Base-by-base conservation (phyloP, 768 basidiomycete species). In the Strobilomyces confusus region DNA sequence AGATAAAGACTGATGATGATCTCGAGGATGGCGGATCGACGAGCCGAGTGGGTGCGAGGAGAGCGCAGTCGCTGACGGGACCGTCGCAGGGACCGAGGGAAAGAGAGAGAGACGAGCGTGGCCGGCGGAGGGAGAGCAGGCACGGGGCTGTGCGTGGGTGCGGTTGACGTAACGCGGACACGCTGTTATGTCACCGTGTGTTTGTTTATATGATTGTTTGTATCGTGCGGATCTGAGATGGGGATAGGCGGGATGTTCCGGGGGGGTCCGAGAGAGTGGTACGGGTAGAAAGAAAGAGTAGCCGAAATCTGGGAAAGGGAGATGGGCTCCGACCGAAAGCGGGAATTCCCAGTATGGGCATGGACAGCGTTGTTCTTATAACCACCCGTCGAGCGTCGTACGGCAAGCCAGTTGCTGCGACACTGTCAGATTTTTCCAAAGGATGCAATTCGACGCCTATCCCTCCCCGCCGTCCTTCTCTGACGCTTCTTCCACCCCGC, bases 401-500 rank as follows among this genome's bases (percentile, higher is more conserved):
- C 38, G 56, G 48, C 42, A 64, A 45, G 49, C 44, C 51, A 57
- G 45, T 55, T 51, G 61, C 61, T 61, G 67, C 54, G 58, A 55
- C 60, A 58, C 59, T 62, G 56, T 48, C 44, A 56, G 52, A 58
- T 22, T 51, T 49, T 49, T 40, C 43, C 41, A 41, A 26, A 45
- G 20, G 56, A 78, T 78, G 77, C 77, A 79, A 64, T 87, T 85
- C 69, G 83, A 86, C 73, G 69, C 74, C 8, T 86, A 83, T 70
- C 72, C 80, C 47, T 77, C 70, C 32, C 66, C 67, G 37, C 62
- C 67, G 30, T 58, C 82, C 59, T 84, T 83, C 74, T 82, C 83
- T 52, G 82, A 86, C 73, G 78, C 82, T 57, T 86, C 80, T 47
- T 75, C 86, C 41, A 75, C 79, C 1, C 87, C 88, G 2, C 80